Evolutionary conservation across 495 filamentous ascomycete species (phyloP).

Genomic region (Penicillium angulare): DNA sequence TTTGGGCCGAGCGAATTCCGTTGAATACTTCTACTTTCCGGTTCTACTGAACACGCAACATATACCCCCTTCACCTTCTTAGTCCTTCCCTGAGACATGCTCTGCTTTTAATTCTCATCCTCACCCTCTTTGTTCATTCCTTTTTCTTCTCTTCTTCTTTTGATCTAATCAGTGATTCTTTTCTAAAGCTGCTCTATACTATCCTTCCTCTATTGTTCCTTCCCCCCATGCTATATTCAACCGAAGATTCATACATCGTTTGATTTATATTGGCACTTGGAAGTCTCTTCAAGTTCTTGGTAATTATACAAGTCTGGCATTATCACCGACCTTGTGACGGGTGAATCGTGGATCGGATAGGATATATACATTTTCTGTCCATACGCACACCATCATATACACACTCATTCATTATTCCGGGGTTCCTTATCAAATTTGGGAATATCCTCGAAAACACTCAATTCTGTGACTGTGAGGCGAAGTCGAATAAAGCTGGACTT

Average conservation of each 20-base stretch:
- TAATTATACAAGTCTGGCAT: background rate
- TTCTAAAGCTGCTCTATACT: too few relatives aligned
- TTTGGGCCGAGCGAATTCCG: background rate
- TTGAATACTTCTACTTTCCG: background rate
- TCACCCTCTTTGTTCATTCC: constrained; percentile 1
- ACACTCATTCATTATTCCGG: background rate
- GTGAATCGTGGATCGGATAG: background rate
- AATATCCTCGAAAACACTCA: background rate
- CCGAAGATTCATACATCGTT: too few relatives aligned
- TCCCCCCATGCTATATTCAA: too few relatives aligned
- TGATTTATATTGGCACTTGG: background rate
- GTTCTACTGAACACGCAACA: too few relatives aligned
- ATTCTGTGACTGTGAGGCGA: constrained; percentile 4
- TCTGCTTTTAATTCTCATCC: constrained; percentile 11
- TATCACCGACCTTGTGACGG: background rate
- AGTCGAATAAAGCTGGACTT: background rate
- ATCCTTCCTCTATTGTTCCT: too few relatives aligned
- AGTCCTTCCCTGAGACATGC: constrained; percentile 8
- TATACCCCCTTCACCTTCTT: too few relatives aligned
- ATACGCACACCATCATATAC: background rate
- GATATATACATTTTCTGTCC: too few relatives aligned
- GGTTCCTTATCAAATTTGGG: background rate
- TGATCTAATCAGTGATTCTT: too few relatives aligned
- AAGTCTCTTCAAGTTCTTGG: background rate
- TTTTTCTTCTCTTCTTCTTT: background rate